phyloP scores from a whole-genome alignment of 441 rosid species.

The Populus hybrid region DNA sequence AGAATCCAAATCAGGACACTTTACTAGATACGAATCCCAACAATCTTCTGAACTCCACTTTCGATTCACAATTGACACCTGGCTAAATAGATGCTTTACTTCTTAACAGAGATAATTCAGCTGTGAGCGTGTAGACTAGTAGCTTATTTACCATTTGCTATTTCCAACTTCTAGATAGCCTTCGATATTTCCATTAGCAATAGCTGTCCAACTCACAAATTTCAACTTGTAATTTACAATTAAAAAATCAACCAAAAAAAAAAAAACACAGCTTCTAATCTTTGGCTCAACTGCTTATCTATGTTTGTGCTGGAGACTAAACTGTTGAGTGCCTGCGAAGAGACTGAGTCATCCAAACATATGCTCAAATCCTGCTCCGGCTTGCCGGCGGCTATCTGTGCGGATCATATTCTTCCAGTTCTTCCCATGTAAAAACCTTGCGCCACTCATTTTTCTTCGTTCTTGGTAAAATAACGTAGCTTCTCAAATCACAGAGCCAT shows the following conservation, averaged over 20 bases:
- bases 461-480: conserved; percentile 8
- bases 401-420: not conserved
- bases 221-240: conserved; percentile 26
- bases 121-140: not conserved
- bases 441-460: not conserved
- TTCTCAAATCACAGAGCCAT: conserved; percentile 4
- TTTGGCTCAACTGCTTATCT: conserved; percentile 12
- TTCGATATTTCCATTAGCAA: conserved; percentile 1
- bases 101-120: not conserved
- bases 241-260: conserved; percentile 9
- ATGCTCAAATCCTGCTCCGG: conserved; percentile 7
- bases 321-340: conserved; percentile 3
- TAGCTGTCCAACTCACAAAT: not conserved
- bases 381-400: conserved; percentile 5
- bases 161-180: not conserved
- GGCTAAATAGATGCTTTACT: not conserved
- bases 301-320: conserved; percentile 18
- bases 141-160: not conserved
- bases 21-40: not conserved
- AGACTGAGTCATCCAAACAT: not conserved
- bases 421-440: not conserved
- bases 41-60: not conserved
- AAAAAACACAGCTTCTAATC: not conserved
- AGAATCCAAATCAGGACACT: not conserved
- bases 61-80: not conserved